A percentile compares a stretch with the other conserved stretches of the same genome.
Conservation (phyloP, 352 stramenopile species). For the Phytophthora capsici region DNA sequence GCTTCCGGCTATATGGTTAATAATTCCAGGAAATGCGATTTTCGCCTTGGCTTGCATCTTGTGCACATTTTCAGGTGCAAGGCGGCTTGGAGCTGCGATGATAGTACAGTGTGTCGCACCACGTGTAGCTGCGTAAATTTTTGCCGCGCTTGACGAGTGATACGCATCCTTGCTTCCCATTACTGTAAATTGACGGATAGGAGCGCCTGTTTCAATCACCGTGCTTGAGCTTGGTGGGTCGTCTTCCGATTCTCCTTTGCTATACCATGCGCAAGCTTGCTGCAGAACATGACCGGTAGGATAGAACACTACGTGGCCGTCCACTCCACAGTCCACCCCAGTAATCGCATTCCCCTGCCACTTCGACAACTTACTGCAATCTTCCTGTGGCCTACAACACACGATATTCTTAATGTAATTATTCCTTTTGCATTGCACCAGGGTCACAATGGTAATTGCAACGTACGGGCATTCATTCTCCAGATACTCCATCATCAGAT, state of each 20-base stretch:
- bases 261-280: slow-evolving; percentile 64
- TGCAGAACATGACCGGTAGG: slow-evolving; percentile 71
- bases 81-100: slow-evolving; percentile 34
- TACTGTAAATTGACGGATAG: slow-evolving; percentile 67
- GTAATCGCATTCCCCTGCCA: slow-evolving; percentile 75
- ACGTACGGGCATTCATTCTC: slow-evolving; percentile 45
- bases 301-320: slow-evolving; percentile 69
- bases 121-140: slow-evolving; percentile 50
- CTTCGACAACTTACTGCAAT: slow-evolving; percentile 39
- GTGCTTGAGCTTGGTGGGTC: slow-evolving; percentile 39
- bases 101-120: slow-evolving; percentile 52
- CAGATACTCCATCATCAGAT: slow-evolving; percentile 46
- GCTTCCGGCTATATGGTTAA: slow-evolving; percentile 69
- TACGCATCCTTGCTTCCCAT: slow-evolving; percentile 57
- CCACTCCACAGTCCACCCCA: slow-evolving; percentile 36
- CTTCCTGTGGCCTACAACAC: slow-evolving; percentile 28
- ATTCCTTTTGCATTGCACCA: not conserved
- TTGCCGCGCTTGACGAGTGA: slow-evolving; percentile 32
- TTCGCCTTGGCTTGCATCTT: slow-evolving; percentile 52
- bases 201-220: slow-evolving; percentile 56
- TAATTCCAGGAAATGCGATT: slow-evolving; percentile 59
- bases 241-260: slow-evolving; percentile 27
- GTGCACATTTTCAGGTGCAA: slow-evolving; percentile 16
- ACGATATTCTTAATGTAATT: not conserved
- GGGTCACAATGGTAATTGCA: slow-evolving; percentile 1